Base-by-base conservation (phyloP, 768 basidiomycete genomes). In the Neoboletus subvelutipes region DNA sequence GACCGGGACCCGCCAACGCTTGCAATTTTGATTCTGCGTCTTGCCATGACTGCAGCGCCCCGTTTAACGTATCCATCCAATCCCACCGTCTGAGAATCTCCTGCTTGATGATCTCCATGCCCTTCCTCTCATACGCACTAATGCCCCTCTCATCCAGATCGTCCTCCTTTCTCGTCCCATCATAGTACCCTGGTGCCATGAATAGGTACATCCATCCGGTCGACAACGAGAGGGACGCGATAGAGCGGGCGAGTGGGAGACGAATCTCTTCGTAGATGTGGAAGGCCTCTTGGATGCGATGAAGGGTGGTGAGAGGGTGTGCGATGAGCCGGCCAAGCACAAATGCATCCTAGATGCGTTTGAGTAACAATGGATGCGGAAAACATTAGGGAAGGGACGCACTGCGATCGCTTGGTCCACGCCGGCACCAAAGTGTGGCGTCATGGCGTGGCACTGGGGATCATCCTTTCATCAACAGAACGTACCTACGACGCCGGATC, bases 341-440 rank as follows among this genome's bases (percentile, higher is more conserved):
- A 6, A 57, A 67, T 6, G 62, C 64, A 22, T 67, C 64, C 64
- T 65, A 22, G 17, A 20, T 4, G 13, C 8, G 15, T 28, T 28
- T 45, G 15, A 24, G 29, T 8, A 8, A 43, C 17, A 22, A 36
- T 4, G 8, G 7, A 9, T 0, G 61, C 22, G 15, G 18, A 15
- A 5, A 10, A 36, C 5, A n/a, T 6, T 12, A 11, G 36, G 22
- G 45, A 34, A 4, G 20, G 20, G 11, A 45, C 45, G 11, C 33
- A 69, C 67, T 13, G 65, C 64, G 2, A 70, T 60, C 18, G 68
- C 66, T 56, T 68, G 66, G 3, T 59, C 67, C 15, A 61, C 67
- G 9, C 67, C 67, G 9, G 64, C 66, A 28, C 59, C 67, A 8
- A 59, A 40, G 45, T 65, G 50, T 22, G 66, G 64, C 1, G 64